Percentiles rank a stretch among this genome's conserved stretches.
These are phyloP conservation scores for Hanseniaspora mollemarum DNA, from an alignment of 805 yeast species.

Conservation along the genomic window DNA sequence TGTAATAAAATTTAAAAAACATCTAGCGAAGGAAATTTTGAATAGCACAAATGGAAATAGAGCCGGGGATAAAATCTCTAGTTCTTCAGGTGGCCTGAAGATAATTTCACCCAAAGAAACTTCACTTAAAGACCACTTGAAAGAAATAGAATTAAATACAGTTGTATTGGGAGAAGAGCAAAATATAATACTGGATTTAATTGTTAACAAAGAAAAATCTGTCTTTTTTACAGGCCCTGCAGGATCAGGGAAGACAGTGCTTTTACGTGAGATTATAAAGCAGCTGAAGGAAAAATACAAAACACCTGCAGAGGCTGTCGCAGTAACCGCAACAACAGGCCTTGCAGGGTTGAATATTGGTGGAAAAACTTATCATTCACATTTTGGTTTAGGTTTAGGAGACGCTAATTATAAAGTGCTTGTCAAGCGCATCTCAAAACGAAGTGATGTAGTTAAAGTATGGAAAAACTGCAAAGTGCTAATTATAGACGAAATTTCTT, in stretches of 20 bases:
- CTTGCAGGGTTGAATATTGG: constrained; percentile 91
- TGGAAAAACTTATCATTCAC: constrained; percentile 77
- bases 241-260: constrained; percentile 76
- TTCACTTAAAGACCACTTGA: background rate
- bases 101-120: background rate
- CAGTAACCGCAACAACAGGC: constrained; percentile 92
- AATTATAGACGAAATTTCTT: constrained; percentile 84
- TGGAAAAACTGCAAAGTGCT: constrained; percentile 65
- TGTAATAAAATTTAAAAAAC: too few relatives aligned
- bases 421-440: background rate
- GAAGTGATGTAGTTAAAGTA: constrained; percentile 19
- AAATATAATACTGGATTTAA: constrained; percentile 43
- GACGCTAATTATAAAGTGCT: background rate
- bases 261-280: constrained; percentile 51
- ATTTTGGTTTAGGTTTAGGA: constrained; percentile 79
- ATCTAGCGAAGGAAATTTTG: too few relatives aligned
- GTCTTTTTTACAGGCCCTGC: constrained; percentile 75
- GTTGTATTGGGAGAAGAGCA: constrained; percentile 47
- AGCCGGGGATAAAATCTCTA: too few relatives aligned
- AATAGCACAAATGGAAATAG: too few relatives aligned
- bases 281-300: constrained; percentile 35
- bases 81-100: too few relatives aligned
- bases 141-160: background rate
- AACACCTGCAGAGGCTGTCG: constrained; percentile 41
- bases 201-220: constrained; percentile 2